phyloP scores from a whole-genome alignment of 2,329 filamentous ascomycete genomes.

The Fusarium neocosmosporiellum region DNA sequence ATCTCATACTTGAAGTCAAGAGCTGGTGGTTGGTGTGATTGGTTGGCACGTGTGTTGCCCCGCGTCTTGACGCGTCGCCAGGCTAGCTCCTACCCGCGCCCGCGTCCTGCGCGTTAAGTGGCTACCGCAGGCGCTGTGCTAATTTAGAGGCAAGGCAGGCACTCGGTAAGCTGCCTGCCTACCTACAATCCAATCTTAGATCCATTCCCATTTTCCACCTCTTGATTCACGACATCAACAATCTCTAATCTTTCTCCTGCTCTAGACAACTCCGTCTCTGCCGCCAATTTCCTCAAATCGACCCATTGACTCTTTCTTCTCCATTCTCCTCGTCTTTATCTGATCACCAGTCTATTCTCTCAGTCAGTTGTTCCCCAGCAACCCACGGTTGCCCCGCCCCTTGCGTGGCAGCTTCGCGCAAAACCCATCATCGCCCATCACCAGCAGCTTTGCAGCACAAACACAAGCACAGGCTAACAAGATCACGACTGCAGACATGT shows the following conservation, averaged over 20 bases:
- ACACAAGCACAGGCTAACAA: conserved; percentile 25
- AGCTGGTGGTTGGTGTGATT: neutral
- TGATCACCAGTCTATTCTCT: neutral
- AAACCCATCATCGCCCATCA: neutral
- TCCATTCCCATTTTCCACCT: conserved; percentile 21
- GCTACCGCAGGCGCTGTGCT: conserved; percentile 4
- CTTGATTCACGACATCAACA: conserved; percentile 27
- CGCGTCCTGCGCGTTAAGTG: conserved; percentile 30
- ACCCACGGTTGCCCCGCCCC: conserved; percentile 24
- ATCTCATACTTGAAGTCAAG: neutral
- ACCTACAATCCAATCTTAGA: conserved; percentile 25
- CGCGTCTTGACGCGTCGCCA: conserved; percentile 23
- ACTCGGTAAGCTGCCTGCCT: conserved; percentile 26
- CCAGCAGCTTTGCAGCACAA: neutral
- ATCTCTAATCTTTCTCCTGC: neutral
- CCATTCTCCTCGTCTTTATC: neutral
- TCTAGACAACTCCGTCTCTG: neutral
- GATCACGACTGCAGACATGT: conserved; percentile 66
- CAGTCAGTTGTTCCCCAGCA: conserved; percentile 33
- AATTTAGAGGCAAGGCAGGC: neutral
- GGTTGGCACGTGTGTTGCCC: neutral
- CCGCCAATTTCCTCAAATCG: neutral
- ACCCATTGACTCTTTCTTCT: neutral
- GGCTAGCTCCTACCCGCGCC: neutral
- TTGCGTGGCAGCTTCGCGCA: conserved; percentile 29